phyloP scores from a whole-genome alignment of 2,329 filamentous ascomycete genomes.

The Dothistroma pini region DNA sequence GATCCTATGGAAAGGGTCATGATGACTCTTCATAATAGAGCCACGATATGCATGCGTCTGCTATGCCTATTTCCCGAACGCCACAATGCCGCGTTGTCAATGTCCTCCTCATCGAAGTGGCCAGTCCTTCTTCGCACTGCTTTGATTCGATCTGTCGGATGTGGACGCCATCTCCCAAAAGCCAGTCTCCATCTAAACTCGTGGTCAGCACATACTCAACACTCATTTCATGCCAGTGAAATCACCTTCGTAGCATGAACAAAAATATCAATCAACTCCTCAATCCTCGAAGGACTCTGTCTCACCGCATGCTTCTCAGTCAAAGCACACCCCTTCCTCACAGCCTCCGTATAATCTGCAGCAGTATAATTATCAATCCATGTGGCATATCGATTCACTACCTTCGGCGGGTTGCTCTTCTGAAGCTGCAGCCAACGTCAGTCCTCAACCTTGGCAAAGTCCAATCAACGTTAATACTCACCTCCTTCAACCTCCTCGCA shows the following conservation, averaged over 20 bases:
- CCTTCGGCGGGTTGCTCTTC: constrained; percentile 42
- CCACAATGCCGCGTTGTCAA: neutral
- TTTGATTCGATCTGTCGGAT: neutral
- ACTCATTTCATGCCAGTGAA: constrained; percentile 1
- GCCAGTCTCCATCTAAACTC: constrained; percentile 62
- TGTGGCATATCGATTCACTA: constrained; percentile 63
- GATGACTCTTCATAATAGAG: neutral
- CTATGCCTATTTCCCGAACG: neutral
- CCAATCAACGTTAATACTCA: neutral
- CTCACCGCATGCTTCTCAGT: constrained; percentile 71
- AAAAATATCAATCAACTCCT: constrained; percentile 81
- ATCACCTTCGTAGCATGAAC: constrained; percentile 78
- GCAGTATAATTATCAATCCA: constrained; percentile 91
- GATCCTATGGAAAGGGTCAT: neutral
- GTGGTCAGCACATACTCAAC: neutral
- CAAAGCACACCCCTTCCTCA: constrained; percentile 64
- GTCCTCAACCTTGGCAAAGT: neutral
- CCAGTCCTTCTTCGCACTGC: neutral
- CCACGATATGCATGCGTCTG: neutral
- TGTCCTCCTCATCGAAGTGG: neutral
- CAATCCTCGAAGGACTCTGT: constrained; percentile 70
- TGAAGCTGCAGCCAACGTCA: constrained; percentile 31
- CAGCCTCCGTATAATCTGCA: constrained; percentile 71
- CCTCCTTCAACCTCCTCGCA: constrained; percentile 65
- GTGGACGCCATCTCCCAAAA: constrained; percentile 68